A percentile compares a stretch with the other conserved stretches of the same genome.
Conservation (phyloP, 2,329 filamentous ascomycete genomes). For the Colletotrichum tanaceti region DNA sequence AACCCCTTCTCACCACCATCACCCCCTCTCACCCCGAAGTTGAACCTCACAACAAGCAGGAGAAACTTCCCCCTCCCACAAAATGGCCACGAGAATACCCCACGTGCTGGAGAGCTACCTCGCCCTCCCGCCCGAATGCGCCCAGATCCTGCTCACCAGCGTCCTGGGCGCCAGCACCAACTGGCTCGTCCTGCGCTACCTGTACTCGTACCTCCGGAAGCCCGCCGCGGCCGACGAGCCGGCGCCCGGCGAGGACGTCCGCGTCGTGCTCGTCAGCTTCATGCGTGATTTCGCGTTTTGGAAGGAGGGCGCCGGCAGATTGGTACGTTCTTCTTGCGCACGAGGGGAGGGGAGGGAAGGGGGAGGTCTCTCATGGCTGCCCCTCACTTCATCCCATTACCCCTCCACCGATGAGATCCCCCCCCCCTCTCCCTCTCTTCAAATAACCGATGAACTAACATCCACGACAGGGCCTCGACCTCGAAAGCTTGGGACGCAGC, state of each 20-base stretch:
- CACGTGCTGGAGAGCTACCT: conserved; percentile 74
- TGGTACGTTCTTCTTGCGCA: conserved; percentile 63
- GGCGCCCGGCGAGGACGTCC: conserved; percentile 49
- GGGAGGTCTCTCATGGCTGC: conserved; percentile 15
- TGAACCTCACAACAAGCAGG: background rate
- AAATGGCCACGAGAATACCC: conserved; percentile 67
- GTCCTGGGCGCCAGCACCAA: conserved; percentile 73
- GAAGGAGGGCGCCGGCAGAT: conserved; percentile 74
- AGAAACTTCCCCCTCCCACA: too few relatives aligned
- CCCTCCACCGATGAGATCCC: conserved; percentile 23
- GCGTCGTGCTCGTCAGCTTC: conserved; percentile 84
- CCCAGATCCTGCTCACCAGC: conserved; percentile 75
- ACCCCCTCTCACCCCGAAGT: background rate
- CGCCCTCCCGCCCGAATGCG: conserved; percentile 65
- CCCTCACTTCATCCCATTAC: background rate
- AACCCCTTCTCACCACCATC: background rate
- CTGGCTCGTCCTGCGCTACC: conserved; percentile 71
- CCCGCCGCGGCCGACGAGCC: conserved; percentile 12
- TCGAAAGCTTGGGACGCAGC: conserved; percentile 68
- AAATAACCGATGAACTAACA: background rate
- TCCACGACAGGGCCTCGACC: conserved; percentile 71
- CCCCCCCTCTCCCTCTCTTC: too few relatives aligned
- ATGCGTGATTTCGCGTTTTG: conserved; percentile 83
- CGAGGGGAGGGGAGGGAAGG: too few relatives aligned
- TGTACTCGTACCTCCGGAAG: conserved; percentile 59